Evolutionary conservation across 345 rosid species (phyloP), one percentile per base, ranked within the genome.

Genomic region (Cardamine resedifolia): DNA sequence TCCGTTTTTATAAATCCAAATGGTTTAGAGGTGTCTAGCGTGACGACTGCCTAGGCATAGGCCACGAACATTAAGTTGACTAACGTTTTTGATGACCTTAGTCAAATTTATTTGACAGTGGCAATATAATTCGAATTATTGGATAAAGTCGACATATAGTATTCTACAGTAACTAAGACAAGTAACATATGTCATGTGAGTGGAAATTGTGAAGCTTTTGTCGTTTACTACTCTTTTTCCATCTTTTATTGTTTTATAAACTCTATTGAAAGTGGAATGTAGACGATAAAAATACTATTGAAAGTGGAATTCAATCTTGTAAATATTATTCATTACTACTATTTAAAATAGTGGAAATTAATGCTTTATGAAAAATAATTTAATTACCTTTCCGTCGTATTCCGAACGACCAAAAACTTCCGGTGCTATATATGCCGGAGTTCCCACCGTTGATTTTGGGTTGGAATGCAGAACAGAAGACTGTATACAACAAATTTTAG

Each of bases 351-450:
- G 33, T 68, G 39, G 41, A 33, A 48, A 67, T 11, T 14, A 33
- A 4, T 27, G 6, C 19, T 58, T 26, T 36, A 21, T 44, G 31
- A 58, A 55, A 55, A 47, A 66, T 16, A 49, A 59, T 43, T 56
- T 38, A 33, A 1, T 44, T 64, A 92, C 99, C 98, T 96, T 92
- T 77, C 98, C 98, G 73, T 96, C 98, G 41, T 96, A 96, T 68
- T 90, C 92, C 61, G 82, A 83, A 70, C 81, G 91, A 41, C 79
- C 68, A 53, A 92, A 81, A 48, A 96, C 98, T 76, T 96, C 99
- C 39, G 98, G 97, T 75, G 99, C 99, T 47, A 92, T 96, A 73
- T 90, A 92, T n/a, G 99, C 98, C 72, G 99, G 99, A 74, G 98
- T 96, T 57, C 99, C 99, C 34, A 96, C 99, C 7, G 97, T 92